These are phyloP conservation scores for Volvox africanus DNA, from an alignment of 139 green algal genomes.

Conservation along the genomic window DNA sequence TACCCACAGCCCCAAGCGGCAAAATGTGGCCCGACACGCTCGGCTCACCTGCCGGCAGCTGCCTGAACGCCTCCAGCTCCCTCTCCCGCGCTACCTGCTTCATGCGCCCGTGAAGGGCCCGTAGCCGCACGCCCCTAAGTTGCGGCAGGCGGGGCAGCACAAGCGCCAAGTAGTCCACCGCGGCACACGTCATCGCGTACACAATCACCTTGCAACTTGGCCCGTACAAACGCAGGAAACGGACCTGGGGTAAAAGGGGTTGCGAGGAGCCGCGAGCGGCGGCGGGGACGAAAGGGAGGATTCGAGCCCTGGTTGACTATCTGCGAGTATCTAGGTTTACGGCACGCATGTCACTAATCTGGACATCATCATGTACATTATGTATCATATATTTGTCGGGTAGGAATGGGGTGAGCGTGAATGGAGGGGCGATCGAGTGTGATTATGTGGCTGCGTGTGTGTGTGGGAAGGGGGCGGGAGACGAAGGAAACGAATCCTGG, in stretches of 20 bases:
- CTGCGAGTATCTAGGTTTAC: no score
- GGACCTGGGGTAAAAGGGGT: slow-evolving; percentile 37
- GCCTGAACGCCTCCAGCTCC: slow-evolving; percentile 77
- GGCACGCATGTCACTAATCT: no score
- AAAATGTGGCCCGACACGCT: not conserved
- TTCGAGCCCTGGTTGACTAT: no score
- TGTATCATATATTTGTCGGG: no score
- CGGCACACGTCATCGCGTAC: slow-evolving; percentile 96
- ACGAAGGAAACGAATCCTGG: no score
- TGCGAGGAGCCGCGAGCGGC: no score
- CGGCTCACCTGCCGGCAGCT: slow-evolving; percentile 46
- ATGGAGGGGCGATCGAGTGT: no score
- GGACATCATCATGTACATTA: no score
- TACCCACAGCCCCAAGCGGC: not conserved
- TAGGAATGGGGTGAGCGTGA: no score
- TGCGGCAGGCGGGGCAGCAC: slow-evolving; percentile 47
- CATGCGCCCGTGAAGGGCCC: slow-evolving; percentile 90
- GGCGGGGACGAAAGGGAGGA: no score
- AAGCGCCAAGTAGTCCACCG: slow-evolving; percentile 81
- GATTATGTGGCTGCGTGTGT: no score
- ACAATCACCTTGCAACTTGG: slow-evolving; percentile 88
- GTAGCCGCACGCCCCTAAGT: slow-evolving; percentile 43
- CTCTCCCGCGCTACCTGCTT: slow-evolving; percentile 87
- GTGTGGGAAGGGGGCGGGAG: no score
- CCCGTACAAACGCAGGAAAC: slow-evolving; percentile 68